Conservation (phyloP, 306 rosid species). For the Pachyrhizus erosus region DNA sequence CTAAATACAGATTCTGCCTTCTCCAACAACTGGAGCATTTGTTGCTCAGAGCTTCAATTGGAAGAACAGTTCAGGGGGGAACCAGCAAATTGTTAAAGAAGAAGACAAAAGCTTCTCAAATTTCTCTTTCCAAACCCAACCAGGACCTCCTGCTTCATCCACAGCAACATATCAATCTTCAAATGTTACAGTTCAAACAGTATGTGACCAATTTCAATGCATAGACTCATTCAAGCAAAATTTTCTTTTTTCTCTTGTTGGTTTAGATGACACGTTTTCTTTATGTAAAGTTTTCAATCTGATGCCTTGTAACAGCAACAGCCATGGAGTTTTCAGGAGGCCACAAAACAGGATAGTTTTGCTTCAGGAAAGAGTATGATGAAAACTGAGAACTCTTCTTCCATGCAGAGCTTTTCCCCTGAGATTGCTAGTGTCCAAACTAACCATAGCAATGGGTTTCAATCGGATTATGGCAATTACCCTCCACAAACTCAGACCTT, state of each 20-base stretch:
- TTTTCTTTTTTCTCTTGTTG: background rate
- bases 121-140: conserved; percentile 77
- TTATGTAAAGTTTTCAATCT: background rate
- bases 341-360: conserved; percentile 55
- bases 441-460: conserved; percentile 48
- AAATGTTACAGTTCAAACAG: conserved; percentile 51
- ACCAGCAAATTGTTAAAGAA: conserved; percentile 58
- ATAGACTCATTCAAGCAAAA: background rate
- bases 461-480: conserved; percentile 49
- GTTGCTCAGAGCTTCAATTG: conserved; percentile 67
- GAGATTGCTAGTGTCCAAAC: conserved; percentile 58
- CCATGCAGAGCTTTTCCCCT: conserved; percentile 61
- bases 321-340: conserved; percentile 63
- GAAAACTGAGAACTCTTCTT: conserved; percentile 58
- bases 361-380: conserved; percentile 44
- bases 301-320: conserved; percentile 50
- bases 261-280: background rate
- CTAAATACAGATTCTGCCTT: conserved; percentile 65
- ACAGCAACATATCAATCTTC: conserved; percentile 62
- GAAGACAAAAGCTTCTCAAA: conserved; percentile 62
- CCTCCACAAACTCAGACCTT: conserved; percentile 52
- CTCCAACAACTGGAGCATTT: conserved; percentile 90
- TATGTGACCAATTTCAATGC: conserved; percentile 44
- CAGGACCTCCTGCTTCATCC: conserved; percentile 54
- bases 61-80: conserved; percentile 58